Evolutionary conservation across 768 basidiomycete species (phyloP).

Genomic region (Boletus speciosus): DNA sequence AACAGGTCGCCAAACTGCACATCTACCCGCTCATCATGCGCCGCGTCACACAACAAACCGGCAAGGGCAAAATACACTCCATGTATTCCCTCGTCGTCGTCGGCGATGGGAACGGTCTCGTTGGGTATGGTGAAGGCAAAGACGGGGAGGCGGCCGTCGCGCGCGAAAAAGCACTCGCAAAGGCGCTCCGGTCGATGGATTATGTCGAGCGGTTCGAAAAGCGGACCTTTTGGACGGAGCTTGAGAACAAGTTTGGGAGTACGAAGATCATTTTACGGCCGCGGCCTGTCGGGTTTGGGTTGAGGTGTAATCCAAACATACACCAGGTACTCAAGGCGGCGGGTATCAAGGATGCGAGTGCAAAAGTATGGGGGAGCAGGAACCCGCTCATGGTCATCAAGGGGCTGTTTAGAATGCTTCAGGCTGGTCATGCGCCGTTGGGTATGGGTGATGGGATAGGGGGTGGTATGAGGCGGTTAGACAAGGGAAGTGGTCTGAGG

Average conservation of each 20-base stretch:
- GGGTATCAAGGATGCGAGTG: constrained; percentile 92
- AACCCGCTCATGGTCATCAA: constrained; percentile 79
- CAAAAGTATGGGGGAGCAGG: constrained; percentile 91
- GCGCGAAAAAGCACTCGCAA: constrained; percentile 50
- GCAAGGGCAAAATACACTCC: constrained; percentile 83
- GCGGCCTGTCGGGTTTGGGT: constrained; percentile 85
- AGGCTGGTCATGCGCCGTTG: constrained; percentile 76
- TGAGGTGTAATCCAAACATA: constrained; percentile 83
- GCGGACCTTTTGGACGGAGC: constrained; percentile 92
- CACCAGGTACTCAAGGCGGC: constrained; percentile 90
- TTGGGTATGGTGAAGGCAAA: constrained; percentile 83
- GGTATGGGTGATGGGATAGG: constrained; percentile 83
- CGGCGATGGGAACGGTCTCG: constrained; percentile 79
- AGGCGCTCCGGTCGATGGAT: constrained; percentile 88
- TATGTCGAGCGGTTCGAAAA: constrained; percentile 91
- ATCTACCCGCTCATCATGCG: constrained; percentile 43
- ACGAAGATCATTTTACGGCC: constrained; percentile 80
- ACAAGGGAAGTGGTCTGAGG: constrained; percentile 73
- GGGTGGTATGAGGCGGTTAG: constrained; percentile 62
- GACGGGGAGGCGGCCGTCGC: constrained; percentile 55
- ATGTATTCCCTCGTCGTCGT: constrained; percentile 64
- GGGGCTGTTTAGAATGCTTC: constrained; percentile 75
- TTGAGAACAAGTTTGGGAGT: constrained; percentile 79
- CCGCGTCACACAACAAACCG: constrained; percentile 82
- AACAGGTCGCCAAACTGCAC: constrained; percentile 35